Evolutionary conservation across 208 protist genomes (phyloP).

Genomic region (Leishmania mexicana): DNA sequence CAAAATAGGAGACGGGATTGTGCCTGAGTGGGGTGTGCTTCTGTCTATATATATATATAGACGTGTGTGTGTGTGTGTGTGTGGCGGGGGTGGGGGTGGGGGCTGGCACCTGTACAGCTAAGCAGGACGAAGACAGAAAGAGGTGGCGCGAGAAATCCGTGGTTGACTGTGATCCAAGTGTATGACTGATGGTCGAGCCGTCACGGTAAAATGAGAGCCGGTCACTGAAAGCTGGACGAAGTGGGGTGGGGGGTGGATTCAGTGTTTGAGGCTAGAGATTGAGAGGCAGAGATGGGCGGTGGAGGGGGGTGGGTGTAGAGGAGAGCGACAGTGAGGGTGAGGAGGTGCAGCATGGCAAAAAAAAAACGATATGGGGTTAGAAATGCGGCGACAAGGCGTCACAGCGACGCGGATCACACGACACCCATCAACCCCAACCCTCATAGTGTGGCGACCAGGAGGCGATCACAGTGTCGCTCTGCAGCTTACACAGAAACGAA

Average conservation of each 20-base stretch:
- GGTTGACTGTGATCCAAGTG: neutral
- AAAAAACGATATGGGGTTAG: neutral
- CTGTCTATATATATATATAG: too few relatives aligned
- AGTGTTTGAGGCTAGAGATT: neutral
- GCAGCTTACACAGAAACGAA: neutral
- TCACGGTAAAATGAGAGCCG: neutral
- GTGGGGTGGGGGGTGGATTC: neutral
- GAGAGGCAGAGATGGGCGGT: neutral
- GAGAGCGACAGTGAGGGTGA: neutral
- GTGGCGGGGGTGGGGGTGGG: too few relatives aligned
- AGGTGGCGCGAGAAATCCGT: neutral
- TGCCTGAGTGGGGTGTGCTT: too few relatives aligned
- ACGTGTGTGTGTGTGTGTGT: too few relatives aligned
- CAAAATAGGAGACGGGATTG: too few relatives aligned
- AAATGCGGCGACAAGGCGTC: neutral
- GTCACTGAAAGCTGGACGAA: neutral
- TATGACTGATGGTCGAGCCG: neutral
- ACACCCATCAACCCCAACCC: neutral
- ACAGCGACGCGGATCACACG: neutral
- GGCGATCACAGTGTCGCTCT: neutral
- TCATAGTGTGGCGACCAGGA: neutral
- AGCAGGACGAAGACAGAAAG: constrained; percentile 2
- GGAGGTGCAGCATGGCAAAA: neutral
- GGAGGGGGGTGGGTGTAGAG: neutral
- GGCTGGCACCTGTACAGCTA: neutral